Base-by-base conservation (phyloP, 345 rosid genomes). In the Microcos paniculata region DNA sequence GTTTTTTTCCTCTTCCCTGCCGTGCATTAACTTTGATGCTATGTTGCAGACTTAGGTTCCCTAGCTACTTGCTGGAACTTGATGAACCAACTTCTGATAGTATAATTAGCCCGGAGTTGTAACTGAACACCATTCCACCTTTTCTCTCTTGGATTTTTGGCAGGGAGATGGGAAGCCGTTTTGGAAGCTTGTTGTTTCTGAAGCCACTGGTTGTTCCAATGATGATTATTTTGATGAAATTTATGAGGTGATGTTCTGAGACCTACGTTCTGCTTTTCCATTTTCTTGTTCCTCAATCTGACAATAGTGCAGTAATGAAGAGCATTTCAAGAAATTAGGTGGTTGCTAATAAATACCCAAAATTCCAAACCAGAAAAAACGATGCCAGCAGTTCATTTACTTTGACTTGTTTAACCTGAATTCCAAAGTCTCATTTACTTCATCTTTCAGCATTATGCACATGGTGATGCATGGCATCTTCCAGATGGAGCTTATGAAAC, bases 131-230 rank as follows among this genome's bases (percentile, higher is more conserved):
- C 21, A n/a, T 79, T 61, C 52, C 45, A 16, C 64, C 38, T 55
- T 57, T 11, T 38, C 6, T 45, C 13, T 49, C 33, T 57, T 62
- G 45, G 67, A 23, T 52, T 71, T 21, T 75, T 77, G 53, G 78
- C 79, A 94, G 97, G 98, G 94, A 71, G 94, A 94, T 84, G 97
- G 93, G 57, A 91, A 86, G 84, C 94, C 97, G 35, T 94, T 91
- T 69, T 89, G 96, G 97, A 92, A 88, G 78, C 88, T 85, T 4
- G 84, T 90, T 76, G 95, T 94, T 70, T 83, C 92, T 21, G 95
- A 92, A 82, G 97, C 97, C 72, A 94, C 97, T 68, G 94, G 97
- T 73, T 91, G 90, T 79, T 64, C 81, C 38, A 77, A 89, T 74
- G 82, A 87, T 16, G 90, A 86, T 82, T 92, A 92, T 84, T 91